These are phyloP conservation scores for Magnusiomyces tetraspermus DNA, from an alignment of 1,139 yeast genomes.

Conservation along the genomic window DNA sequence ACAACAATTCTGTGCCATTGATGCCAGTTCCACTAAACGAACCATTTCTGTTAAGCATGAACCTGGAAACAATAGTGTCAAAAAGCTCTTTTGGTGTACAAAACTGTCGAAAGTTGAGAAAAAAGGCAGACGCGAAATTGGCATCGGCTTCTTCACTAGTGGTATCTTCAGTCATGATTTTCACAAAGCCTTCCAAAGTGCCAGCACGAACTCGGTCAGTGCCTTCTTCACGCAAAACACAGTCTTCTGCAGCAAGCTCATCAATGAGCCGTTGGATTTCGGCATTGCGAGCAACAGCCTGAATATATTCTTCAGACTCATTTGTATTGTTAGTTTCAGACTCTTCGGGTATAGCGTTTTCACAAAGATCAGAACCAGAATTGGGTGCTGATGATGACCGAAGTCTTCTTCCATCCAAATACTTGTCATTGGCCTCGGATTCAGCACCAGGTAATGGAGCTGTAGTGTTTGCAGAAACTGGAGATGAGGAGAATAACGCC, in stretches of 20 bases:
- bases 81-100: slow-evolving; percentile 60
- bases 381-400: background rate
- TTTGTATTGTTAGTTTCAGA: background rate
- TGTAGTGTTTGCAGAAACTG: slow-evolving; percentile 3
- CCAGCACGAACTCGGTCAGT: slow-evolving; percentile 62
- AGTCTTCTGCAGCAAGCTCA: slow-evolving; percentile 17
- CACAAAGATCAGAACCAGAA: background rate
- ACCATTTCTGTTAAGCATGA: slow-evolving; percentile 37
- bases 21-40: too few relatives aligned
- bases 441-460: slow-evolving; percentile 1
- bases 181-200: slow-evolving; percentile 65
- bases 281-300: background rate
- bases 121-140: slow-evolving; percentile 64
- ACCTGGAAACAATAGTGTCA: slow-evolving; percentile 59
- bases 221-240: slow-evolving; percentile 38
- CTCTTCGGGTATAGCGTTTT: background rate
- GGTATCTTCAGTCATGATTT: slow-evolving; percentile 60
- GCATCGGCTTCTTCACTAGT: slow-evolving; percentile 46
- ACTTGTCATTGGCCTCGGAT: background rate
- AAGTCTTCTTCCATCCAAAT: background rate
- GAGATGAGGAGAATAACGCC: slow-evolving; percentile 1
- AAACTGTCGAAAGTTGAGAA: slow-evolving; percentile 71
- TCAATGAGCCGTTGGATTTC: slow-evolving; percentile 3
- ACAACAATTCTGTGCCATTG: background rate
- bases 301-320: background rate